phyloP scores from a whole-genome alignment of 495 filamentous ascomycete genomes.

The Aspergillus saccharolyticus region DNA sequence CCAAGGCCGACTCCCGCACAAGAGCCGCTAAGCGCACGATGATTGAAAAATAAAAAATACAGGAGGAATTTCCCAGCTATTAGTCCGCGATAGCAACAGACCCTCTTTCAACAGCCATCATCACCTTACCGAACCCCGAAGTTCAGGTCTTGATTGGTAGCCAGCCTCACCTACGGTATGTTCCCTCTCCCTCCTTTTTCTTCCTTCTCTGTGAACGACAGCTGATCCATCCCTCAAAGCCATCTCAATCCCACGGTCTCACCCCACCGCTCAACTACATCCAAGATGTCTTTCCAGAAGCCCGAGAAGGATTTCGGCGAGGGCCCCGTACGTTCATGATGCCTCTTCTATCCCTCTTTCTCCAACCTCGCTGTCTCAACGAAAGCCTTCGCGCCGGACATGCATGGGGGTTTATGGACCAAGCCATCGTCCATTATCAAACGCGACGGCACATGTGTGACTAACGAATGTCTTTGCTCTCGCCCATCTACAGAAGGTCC shows the following conservation, averaged over 20 bases:
- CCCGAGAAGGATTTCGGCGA: constrained; percentile 91
- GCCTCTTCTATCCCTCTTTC: background rate
- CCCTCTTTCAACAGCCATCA: constrained; percentile 50
- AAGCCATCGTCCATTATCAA: background rate
- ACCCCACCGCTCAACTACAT: constrained; percentile 23
- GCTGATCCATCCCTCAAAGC: constrained; percentile 17
- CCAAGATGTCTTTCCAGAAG: constrained; percentile 94
- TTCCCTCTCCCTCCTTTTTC: background rate
- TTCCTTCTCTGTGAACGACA: background rate
- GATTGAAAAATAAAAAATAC: constrained; percentile 12
- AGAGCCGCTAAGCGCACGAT: constrained; percentile 10
- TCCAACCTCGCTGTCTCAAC: background rate
- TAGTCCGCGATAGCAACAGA: constrained; percentile 24
- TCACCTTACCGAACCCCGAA: constrained; percentile 74
- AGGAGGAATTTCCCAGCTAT: constrained; percentile 9
- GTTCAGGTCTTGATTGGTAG: constrained; percentile 59
- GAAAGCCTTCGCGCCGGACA: too few relatives aligned
- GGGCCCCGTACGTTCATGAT: constrained; percentile 57
- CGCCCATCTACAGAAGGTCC: constrained; percentile 63
- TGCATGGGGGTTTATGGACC: background rate
- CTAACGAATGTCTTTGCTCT: constrained; percentile 10
- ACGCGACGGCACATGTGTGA: background rate
- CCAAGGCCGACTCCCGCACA: constrained; percentile 42
- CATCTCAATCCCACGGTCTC: constrained; percentile 24
- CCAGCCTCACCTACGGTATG: constrained; percentile 26